Base-by-base conservation (phyloP, 192 early-diverging fungal genomes). In the Backusella sp. region DNA sequence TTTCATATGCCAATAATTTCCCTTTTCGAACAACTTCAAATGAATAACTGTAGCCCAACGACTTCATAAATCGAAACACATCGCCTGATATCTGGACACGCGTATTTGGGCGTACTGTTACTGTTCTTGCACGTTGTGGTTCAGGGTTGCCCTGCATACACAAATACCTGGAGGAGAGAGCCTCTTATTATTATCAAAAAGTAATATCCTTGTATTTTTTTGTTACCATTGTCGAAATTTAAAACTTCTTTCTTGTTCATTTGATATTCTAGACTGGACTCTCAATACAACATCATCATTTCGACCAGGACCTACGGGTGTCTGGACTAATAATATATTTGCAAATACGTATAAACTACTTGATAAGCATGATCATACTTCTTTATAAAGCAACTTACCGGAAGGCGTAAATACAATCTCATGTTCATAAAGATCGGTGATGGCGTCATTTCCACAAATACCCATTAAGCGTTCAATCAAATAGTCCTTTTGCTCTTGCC, bases 241-340 rank as follows among this genome's bases (percentile, higher is more conserved):
- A 59, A 75, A 76, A 49, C 70, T 82, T 72, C 73, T 84, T 68
- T 82, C 74, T 52, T 75, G 82, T 83, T 82, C 85, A 77, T 44
- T 84, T 72, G 70, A 82, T 76, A 76, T 86, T 84, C 52, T 83
- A 73, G 87, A 86, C 35, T 83, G 79, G 56, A 94, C 79, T 44
- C 91, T 84, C 39, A 94, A 80, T 28, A 91, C 80, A 41, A 92
- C 85, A 84, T 96, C 93, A 41, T 94, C 91, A 70, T 92, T 90
- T 42, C 94, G 84, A 34, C 82, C 78, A 56, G 91, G 91, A 66
- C 94, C 94, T 44, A 85, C 76, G 0, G 91, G 88, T 36, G 93
- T 94, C 73, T 91, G 86, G 21, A 88, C 89, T 86, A 83, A 34
- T 69, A 37, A 6, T 23, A 28, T 6, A 36, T 17, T 53, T 19